Evolutionary conservation across 2,329 filamentous ascomycete species (phyloP), one percentile per base, ranked within the genome.

Genomic region (Acephala macrosclerotiorum): DNA sequence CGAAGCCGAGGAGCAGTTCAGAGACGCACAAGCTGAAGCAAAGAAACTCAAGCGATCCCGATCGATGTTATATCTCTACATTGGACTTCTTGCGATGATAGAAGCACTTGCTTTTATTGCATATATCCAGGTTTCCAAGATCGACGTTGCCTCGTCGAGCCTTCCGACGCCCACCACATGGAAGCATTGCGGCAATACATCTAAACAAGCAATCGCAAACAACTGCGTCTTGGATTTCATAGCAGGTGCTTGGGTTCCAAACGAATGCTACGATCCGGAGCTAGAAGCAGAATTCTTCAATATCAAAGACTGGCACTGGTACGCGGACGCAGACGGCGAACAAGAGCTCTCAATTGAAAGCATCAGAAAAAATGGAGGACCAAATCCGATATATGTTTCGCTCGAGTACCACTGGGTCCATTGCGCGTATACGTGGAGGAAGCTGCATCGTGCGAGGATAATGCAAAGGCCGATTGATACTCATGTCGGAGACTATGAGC

Each of bases 161-260:
- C 29, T 33, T 4, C 29, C 29, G 9, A 33, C 29, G 4, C 9
- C 29, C 4, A 33, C 29, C 29, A 33, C 29, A 4, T 42, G 38
- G 38, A 42, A 42, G 12, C 18, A 42, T n/a, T 60, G 57, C 22
- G 57, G 57, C 2, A 47, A 60, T n/a, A 25, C 57, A 18, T 16
- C 57, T 3, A 22, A 7, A 14, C 33, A 60, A 60, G 57, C 57
- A 22, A n/a, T 5, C 2, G 20, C 35, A n/a, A 60, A 60, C 22
- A 35, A n/a, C 36, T 60, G 57, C 38, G 40, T 60, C 25, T n/a
- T 45, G 16, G 57, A 60, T 33, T 60, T 60, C 36, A 60, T 60
- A 45, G 6, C 57, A 16, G 57, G 57, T 6, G 57, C 57, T 5
- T 60, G 35, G 35, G 57, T 60, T 4, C 57, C 12, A n/a, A 7